Percentiles rank a stretch among this genome's conserved stretches.
phyloP scores from a whole-genome alignment of 202 grass and related monocot species.

The Elaeis oleifera region DNA sequence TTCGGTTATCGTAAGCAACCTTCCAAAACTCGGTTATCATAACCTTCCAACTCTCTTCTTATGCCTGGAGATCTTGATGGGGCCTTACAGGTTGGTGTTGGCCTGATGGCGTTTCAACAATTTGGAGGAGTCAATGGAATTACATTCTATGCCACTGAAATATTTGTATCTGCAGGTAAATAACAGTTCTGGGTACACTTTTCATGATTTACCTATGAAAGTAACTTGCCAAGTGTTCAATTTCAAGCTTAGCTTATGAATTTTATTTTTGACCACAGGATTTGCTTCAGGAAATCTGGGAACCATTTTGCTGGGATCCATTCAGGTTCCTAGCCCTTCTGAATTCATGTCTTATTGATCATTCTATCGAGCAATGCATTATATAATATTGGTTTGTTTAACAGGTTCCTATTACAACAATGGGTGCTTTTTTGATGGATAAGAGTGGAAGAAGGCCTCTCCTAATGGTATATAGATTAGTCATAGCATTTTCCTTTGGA shows the following conservation, averaged over 20 bases:
- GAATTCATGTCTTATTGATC: too few species aligned
- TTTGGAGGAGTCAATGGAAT: conserved; percentile 57
- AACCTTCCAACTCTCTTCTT: background rate
- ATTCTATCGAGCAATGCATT: background rate
- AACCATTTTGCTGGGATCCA: conserved; percentile 43
- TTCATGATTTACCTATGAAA: too few species aligned
- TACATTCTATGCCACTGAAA: conserved; percentile 50
- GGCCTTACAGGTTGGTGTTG: conserved; percentile 41
- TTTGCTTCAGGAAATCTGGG: conserved; percentile 49
- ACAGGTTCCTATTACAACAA: conserved; percentile 37
- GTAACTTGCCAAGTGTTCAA: too few species aligned
- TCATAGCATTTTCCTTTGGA: background rate
- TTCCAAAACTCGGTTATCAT: background rate
- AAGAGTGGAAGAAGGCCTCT: conserved; percentile 55
- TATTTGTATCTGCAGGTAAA: conserved; percentile 60
- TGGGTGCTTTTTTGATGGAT: conserved; percentile 54
- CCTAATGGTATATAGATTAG: conserved; percentile 37
- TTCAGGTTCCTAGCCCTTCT: conserved; percentile 35
- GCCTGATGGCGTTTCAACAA: conserved; percentile 67
- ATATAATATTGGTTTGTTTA: background rate
- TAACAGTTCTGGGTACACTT: background rate
- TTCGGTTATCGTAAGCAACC: conserved; percentile 43
- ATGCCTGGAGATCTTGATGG: background rate
- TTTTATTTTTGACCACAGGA: conserved; percentile 21
- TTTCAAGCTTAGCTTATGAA: too few species aligned